Evolutionary conservation across 345 rosid species (phyloP), one percentile per base, ranked within the genome.

Genomic region (Eucalyptus leucophloia): DNA sequence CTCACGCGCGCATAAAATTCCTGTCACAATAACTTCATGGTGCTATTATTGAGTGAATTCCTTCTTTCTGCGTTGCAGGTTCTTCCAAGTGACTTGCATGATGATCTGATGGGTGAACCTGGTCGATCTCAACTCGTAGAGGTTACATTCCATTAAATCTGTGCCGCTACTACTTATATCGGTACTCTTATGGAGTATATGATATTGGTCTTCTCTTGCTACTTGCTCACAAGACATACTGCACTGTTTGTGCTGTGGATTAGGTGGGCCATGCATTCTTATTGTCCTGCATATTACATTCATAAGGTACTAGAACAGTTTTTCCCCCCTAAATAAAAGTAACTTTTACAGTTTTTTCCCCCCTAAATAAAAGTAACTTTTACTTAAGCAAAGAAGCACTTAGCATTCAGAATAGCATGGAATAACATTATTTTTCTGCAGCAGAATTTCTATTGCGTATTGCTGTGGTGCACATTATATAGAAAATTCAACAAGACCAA

Each of bases 11-110:
- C 47, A 40, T 77, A 40, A 21, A 54, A 56, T 12, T 58, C 23
- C 80, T 37, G 30, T 87, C 72, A 23, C 23, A 21, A 37, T 54
- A 32, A 40, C 30, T n/a, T 88, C 49, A 6, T 67, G 4, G 5
- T 82, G 83, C 60, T 34, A 28, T 23, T 50, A n/a, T 34, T 51
- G 13, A 28, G 13, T 83, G 37, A 37, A 30, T 82, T 26, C 49
- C 82, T 90, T 34, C 80, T 72, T 72, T 69, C 34, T 90, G 85
- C 30, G 0, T 77, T 19, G 32, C 92, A 95, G 96, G 92, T 95
- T 92, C 95, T 95, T 91, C 97, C 97, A 3, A 18, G 69, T 32
- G 97, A 94, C 90, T 90, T 95, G 62, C 95, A 89, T 62, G 87
- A 94, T 45, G 91, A 91, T 90, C 92, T 95, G 77, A 89, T 91